These are phyloP conservation scores for Discostella stelligeroides DNA, from an alignment of 108 stramenopile species.

Conservation along the genomic window DNA sequence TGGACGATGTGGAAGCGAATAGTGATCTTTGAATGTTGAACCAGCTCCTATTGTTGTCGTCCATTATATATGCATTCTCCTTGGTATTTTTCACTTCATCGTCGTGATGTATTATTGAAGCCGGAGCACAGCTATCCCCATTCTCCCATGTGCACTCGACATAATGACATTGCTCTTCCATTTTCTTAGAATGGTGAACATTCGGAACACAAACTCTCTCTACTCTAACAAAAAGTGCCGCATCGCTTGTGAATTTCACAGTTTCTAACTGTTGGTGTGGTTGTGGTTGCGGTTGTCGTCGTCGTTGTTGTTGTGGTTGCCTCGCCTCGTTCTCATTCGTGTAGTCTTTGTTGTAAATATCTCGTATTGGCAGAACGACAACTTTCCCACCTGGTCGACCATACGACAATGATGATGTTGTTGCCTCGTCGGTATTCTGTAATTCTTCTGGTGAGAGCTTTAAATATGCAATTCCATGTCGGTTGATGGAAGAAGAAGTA, in stretches of 20 bases:
- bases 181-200: background rate
- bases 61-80: too few species aligned
- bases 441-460: background rate
- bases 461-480: too few species aligned
- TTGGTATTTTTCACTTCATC: too few species aligned
- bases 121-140: slow-evolving; percentile 15
- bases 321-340: background rate
- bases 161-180: slow-evolving; percentile 5
- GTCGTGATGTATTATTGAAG: slow-evolving; percentile 8
- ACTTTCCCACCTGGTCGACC: background rate
- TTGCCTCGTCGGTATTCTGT: background rate
- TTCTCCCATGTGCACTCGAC: slow-evolving; percentile 3
- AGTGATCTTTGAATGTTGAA: too few species aligned
- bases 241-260: slow-evolving; percentile 7
- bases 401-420: background rate
- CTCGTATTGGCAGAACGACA: slow-evolving; percentile 19
- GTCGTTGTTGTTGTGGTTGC: too few species aligned
- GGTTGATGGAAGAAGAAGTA: too few species aligned
- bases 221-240: slow-evolving; percentile 6
- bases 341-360: background rate
- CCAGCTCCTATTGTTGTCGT: too few species aligned
- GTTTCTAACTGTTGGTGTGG: background rate
- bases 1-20: too few species aligned
- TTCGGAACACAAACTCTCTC: slow-evolving; percentile 3
- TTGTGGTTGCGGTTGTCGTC: too few species aligned